These are phyloP conservation scores for Phytophthora uliginosa DNA, from an alignment of 352 stramenopile species.

Conservation along the genomic window DNA sequence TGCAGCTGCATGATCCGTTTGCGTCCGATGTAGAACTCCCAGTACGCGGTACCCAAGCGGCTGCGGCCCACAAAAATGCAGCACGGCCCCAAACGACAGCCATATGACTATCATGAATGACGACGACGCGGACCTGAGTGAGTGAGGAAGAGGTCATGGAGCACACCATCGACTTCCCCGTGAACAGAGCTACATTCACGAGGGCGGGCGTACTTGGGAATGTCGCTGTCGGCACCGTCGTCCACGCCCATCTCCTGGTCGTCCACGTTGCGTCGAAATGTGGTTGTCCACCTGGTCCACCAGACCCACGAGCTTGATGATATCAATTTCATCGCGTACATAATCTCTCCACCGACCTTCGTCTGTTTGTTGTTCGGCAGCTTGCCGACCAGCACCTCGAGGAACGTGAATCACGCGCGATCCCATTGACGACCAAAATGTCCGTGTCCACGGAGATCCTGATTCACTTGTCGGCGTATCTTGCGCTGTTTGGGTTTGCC, in stretches of 20 bases:
- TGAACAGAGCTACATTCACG: slow-evolving; percentile 40
- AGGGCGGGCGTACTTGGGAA: slow-evolving; percentile 42
- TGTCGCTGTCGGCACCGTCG: slow-evolving; percentile 50
- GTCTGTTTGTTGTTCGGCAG: too few species aligned
- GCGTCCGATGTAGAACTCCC: slow-evolving; percentile 90
- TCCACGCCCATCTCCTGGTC: slow-evolving; percentile 16
- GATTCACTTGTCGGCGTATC: not conserved
- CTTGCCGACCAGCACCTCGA: too few species aligned
- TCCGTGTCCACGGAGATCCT: not conserved
- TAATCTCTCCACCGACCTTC: too few species aligned
- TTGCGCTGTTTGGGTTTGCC: too few species aligned
- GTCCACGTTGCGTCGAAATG: too few species aligned
- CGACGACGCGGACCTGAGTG: slow-evolving; percentile 67
- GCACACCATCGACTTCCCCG: slow-evolving; percentile 65
- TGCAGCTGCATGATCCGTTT: slow-evolving; percentile 87
- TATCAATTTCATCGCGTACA: too few species aligned
- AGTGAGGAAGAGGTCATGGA: slow-evolving; percentile 86
- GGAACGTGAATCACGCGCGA: not conserved
- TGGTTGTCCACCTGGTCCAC: too few species aligned
- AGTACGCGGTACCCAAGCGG: slow-evolving; percentile 76
- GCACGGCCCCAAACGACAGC: slow-evolving; percentile 40
- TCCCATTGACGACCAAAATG: not conserved
- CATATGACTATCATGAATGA: too few species aligned
- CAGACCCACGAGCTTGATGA: too few species aligned
- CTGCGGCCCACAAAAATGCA: slow-evolving; percentile 87